Base-by-base conservation (phyloP, 2,329 filamentous ascomycete genomes). In the Colletotrichum costaricense region DNA sequence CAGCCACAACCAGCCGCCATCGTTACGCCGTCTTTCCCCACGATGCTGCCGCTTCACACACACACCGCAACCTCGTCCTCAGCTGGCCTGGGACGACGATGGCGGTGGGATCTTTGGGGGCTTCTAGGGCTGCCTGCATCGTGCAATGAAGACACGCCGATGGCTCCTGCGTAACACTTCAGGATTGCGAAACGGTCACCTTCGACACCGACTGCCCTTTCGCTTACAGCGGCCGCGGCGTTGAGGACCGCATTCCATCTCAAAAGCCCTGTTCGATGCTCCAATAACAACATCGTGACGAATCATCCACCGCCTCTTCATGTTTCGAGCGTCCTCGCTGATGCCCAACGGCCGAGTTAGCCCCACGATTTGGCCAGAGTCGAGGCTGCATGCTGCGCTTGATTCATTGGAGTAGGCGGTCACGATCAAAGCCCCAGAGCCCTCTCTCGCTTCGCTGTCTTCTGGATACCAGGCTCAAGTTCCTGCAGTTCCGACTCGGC, bases 1-100 rank as follows among this genome's bases (percentile, higher is more conserved):
- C 70, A 69, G 70, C 67, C 70, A 73, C 70, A 73, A n/a, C 35
- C 67, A 73, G 70, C 70, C 67, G 66, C 67, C 67, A 63, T 62
- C 60, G 46, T 73, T 67, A 73, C 70, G 67, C 60, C 33, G 60
- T 49, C 66, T 49, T 65, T 63, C 67, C 59, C 26, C 65, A 59
- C 54, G 66, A 72, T 55, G 42, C 52, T 52, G n/a, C 14, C 49
- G 63, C 28, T 28, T 68, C 38, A 42, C 22, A 7, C 22, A 67
- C 56, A 67, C 56, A 59, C 35, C 46, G n/a, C 56, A 52, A 2
- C n/a, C 54, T 67, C 64, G 57, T 19, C 42, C 60, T 65, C 67
- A 65, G 67, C 67, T 70, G 60, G 70, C 66, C 60, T 38, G 33
- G 60, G 70, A 70, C 69, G 70, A 63, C 58, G 54, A 69, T 59